Evolutionary conservation across 2,329 filamentous ascomycete species (phyloP), one percentile per base, ranked within the genome.

Genomic region (Fusarium brachygibbosum): DNA sequence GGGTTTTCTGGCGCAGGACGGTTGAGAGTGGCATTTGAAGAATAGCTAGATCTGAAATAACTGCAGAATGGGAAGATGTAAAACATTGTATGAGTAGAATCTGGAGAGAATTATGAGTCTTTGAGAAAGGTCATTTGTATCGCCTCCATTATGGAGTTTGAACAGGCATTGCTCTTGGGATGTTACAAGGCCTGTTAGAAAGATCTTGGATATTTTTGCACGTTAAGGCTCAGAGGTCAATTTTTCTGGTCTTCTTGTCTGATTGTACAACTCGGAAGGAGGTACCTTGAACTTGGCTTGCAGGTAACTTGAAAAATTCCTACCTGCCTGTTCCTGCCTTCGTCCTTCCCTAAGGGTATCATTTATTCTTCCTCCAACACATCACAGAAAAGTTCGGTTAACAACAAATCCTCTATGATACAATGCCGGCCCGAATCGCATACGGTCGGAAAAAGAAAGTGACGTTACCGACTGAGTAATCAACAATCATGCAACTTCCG

Each of bases 1-100:
- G 71, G 70, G 23, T 75, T 76, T 45, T 68, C 74, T 2, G 71
- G 74, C 1, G 63, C 62, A 2, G 74, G 67, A 8, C 61, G 40
- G 4, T 48, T 73, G 37, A 68, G 51, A 21, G 12, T 54, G 53
- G 14, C 23, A 6, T 44, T 55, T 16, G 17, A 23, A 29, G 28
- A 14, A 50, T 40, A 21, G n/a, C 17, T 8, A 37, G 25, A 28
- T 50, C 3, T 38, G 16, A 13, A 14, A 17, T 6, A 34, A 40
- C 8, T 45, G 3, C 19, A 17, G 5, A 19, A 29, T 28, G 28
- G 17, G 17, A 28, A n/a, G 17, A 25, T 40, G 23, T 16, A 38
- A 16, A 35, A 11, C 35, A 25, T 16, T 28, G 6, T 50, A 21
- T 6, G 10, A 21, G 13, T 31, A 19, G 3, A 3, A 19, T 29